phyloP scores from a whole-genome alignment of 2,329 filamentous ascomycete genomes.

The Pseudogymnoascus pannorum region DNA sequence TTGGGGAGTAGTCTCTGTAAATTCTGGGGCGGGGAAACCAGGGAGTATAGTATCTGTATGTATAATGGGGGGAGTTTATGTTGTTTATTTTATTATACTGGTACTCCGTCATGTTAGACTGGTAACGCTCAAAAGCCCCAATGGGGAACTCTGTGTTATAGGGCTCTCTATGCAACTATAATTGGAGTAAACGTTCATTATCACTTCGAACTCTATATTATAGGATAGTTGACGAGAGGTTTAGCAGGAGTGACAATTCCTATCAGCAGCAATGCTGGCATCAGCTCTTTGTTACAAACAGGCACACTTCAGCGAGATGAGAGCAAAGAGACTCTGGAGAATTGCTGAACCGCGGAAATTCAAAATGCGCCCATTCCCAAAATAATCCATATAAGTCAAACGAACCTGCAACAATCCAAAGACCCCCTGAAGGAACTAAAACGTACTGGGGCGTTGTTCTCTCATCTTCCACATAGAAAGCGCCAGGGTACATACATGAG shows the following conservation, averaged over 20 bases:
- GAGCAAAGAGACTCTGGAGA: too few relatives aligned
- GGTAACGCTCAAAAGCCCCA: neutral
- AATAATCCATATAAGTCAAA: neutral
- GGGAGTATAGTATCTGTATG: neutral
- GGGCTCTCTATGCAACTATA: neutral
- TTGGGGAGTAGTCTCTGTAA: neutral
- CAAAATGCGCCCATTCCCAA: neutral
- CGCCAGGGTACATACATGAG: neutral
- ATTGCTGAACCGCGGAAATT: neutral
- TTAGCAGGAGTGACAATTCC: neutral
- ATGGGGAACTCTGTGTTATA: neutral
- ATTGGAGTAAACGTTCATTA: neutral
- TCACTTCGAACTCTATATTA: neutral
- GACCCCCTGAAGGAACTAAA: neutral
- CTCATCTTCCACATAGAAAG: neutral
- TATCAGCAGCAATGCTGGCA: neutral
- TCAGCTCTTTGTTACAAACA: too few relatives aligned
- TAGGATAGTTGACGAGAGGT: neutral
- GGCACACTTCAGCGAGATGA: too few relatives aligned
- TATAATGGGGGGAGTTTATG: neutral
- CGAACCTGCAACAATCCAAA: neutral
- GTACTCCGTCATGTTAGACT: neutral
- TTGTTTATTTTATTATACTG: neutral
- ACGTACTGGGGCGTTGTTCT: neutral
- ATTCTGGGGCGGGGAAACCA: neutral